A percentile compares a stretch with the other conserved stretches of the same genome.
phyloP scores from a whole-genome alignment of 139 green algal genomes.

The Chlamydomonas schloesseri region DNA sequence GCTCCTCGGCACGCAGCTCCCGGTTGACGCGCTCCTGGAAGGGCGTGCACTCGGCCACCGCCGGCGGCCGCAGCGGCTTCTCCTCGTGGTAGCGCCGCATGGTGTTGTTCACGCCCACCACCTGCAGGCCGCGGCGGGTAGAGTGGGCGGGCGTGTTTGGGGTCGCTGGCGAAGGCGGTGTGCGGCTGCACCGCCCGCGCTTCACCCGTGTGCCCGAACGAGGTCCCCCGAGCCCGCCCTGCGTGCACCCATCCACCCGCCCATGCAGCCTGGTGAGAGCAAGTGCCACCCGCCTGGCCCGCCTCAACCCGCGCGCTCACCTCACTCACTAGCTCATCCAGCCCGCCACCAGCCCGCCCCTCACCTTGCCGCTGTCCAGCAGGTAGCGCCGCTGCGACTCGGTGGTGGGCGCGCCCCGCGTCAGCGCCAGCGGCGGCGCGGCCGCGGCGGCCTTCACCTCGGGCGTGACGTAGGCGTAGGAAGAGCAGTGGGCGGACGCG shows the following conservation, averaged over 20 bases:
- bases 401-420: neutral
- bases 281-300: too few relatives aligned
- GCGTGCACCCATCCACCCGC: too few relatives aligned
- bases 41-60: neutral
- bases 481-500: too few relatives aligned
- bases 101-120: slow-evolving; percentile 7
- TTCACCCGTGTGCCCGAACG: too few relatives aligned
- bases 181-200: too few relatives aligned
- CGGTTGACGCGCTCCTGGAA: neutral
- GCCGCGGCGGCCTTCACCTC: too few relatives aligned
- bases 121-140: neutral
- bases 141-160: neutral
- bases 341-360: neutral
- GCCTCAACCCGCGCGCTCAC: neutral
- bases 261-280: too few relatives aligned
- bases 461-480: neutral
- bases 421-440: too few relatives aligned
- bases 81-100: neutral
- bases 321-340: neutral
- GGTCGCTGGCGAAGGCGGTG: neutral
- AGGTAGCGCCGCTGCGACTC: slow-evolving; percentile 8
- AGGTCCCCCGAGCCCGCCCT: too few relatives aligned
- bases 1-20: neutral
- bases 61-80: neutral
- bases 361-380: slow-evolving; percentile 29